Evolutionary conservation across 176 grass and related monocot genomes (phyloP).

Genomic region (Zizania latifolia): DNA sequence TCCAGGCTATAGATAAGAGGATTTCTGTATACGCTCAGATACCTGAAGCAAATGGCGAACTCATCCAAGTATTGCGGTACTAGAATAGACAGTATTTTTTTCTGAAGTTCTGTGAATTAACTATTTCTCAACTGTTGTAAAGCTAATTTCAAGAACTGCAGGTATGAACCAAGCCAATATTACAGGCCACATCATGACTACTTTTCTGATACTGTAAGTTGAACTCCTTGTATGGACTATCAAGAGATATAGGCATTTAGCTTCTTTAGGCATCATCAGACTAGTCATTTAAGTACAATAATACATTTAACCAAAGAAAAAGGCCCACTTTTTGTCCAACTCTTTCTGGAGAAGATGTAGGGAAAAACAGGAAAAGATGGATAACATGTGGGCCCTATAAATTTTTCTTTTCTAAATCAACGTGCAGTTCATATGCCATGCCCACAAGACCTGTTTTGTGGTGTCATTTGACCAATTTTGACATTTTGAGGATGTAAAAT

Average conservation of each 20-base stretch:
- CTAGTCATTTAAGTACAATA: neutral
- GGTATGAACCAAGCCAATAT: conserved; percentile 76
- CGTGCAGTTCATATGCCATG: neutral
- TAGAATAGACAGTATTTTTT: neutral
- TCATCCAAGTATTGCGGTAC: conserved; percentile 84
- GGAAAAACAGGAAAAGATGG: neutral
- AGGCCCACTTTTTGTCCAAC: neutral
- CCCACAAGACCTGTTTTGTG: neutral
- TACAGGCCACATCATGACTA: conserved; percentile 90
- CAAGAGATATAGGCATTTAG: neutral
- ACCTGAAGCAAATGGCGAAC: conserved; percentile 85
- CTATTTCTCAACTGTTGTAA: neutral
- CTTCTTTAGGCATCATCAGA: conserved; percentile 1
- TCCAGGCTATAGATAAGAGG: conserved; percentile 77
- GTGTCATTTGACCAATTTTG: neutral
- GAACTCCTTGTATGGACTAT: neutral
- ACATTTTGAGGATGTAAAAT: neutral
- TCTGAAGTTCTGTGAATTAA: neutral
- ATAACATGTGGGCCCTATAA: neutral
- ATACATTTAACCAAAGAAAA: neutral
- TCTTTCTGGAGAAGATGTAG: neutral
- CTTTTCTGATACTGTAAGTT: conserved; percentile 86
- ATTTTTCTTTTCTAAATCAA: neutral
- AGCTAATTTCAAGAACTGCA: conserved; percentile 35
- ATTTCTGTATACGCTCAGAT: conserved; percentile 90